Evolutionary conservation across 768 basidiomycete species (phyloP).

Genomic region (Chalciporus sphaerocephalus): DNA sequence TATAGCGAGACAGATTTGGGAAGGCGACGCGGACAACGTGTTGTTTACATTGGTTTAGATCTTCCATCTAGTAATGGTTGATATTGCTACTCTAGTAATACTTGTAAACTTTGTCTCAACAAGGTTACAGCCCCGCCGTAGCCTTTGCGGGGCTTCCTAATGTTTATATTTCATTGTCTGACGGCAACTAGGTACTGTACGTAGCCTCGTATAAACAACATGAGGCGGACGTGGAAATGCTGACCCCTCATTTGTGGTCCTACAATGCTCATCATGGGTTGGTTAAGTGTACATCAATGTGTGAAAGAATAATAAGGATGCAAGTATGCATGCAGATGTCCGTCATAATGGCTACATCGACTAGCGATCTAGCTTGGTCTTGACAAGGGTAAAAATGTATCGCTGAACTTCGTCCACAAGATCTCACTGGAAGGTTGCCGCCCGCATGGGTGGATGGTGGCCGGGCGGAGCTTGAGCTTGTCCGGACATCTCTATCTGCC

Average conservation of each 20-base stretch:
- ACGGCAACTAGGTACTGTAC: constrained; percentile 21
- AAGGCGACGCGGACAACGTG: constrained; percentile 9
- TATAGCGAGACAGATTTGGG: neutral
- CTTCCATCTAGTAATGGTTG: constrained; percentile 12
- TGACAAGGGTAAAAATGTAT: constrained; percentile 1
- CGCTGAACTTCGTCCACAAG: neutral
- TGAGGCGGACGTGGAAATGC: neutral
- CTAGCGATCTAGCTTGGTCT: constrained; percentile 19
- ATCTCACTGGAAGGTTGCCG: constrained; percentile 28
- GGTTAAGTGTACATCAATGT: constrained; percentile 10
- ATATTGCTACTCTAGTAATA: constrained; percentile 9
- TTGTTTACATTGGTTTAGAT: constrained; percentile 12
- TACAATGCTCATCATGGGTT: constrained; percentile 7
- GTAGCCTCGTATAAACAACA: constrained; percentile 12
- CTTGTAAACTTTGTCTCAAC: constrained; percentile 20
- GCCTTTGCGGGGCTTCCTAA: constrained; percentile 21
- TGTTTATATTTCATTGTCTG: constrained; percentile 26
- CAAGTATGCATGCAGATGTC: constrained; percentile 16
- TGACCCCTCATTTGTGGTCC: constrained; percentile 3
- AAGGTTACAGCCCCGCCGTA: constrained; percentile 21
- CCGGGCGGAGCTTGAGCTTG: constrained; percentile 14
- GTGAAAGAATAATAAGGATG: constrained; percentile 21
- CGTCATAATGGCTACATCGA: constrained; percentile 16
- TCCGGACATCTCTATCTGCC: constrained; percentile 29
- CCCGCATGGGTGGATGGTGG: constrained; percentile 27